A percentile compares a stretch with the other conserved stretches of the same genome.
phyloP scores from a whole-genome alignment of 2,329 filamentous ascomycete genomes.

The Colletotrichum melonis region DNA sequence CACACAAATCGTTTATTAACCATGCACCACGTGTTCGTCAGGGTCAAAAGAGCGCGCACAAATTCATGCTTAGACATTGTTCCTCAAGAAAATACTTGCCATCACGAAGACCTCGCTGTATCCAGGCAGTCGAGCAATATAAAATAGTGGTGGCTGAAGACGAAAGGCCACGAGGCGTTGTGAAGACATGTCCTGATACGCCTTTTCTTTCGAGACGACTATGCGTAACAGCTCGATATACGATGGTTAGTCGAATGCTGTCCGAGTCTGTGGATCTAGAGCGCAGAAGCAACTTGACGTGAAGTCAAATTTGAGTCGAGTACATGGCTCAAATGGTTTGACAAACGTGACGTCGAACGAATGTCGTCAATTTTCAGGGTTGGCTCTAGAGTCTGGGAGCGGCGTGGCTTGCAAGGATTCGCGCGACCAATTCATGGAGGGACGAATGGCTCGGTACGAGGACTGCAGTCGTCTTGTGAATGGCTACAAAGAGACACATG shows the following conservation, averaged over 20 bases:
- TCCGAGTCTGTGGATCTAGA: background rate
- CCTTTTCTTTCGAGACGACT: background rate
- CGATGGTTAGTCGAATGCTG: background rate
- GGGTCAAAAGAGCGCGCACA: no score
- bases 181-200: background rate
- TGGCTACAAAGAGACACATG: slow-evolving; percentile 4
- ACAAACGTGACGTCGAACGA: background rate
- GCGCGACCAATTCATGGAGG: background rate
- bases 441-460: background rate
- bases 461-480: background rate
- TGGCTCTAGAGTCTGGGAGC: background rate
- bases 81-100: background rate
- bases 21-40: no score
- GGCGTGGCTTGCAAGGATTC: slow-evolving; percentile 27
- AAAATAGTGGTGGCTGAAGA: background rate
- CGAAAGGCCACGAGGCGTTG: background rate
- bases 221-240: background rate
- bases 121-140: background rate
- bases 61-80: no score
- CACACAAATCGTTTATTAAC: no score
- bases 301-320: background rate
- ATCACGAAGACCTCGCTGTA: background rate
- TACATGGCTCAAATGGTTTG: background rate
- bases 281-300: background rate
- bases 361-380: slow-evolving; percentile 18